Percentiles rank a stretch among this genome's conserved stretches.
Conservation (phyloP, 768 basidiomycete species). For the Atractiella rhizophila region DNA sequence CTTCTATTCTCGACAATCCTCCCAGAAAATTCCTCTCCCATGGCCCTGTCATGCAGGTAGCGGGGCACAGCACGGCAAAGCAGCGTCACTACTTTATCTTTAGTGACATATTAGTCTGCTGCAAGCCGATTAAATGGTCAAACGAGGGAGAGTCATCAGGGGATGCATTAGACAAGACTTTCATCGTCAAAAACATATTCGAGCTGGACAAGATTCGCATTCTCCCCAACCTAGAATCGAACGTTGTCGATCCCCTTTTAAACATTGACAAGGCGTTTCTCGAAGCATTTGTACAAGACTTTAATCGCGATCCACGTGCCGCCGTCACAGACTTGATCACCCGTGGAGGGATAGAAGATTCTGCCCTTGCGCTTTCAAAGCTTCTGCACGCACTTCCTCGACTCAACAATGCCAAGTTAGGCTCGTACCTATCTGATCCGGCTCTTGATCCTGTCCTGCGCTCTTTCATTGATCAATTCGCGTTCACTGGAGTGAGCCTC, state of each 20-base stretch:
- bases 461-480: conserved; percentile 66
- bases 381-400: conserved; percentile 52
- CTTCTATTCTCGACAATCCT: conserved; percentile 51
- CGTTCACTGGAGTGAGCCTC: conserved; percentile 53
- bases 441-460: conserved; percentile 50
- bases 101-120: conserved; percentile 73
- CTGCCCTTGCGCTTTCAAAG: conserved; percentile 45
- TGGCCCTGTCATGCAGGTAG: conserved; percentile 73
- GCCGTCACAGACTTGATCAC: conserved; percentile 48
- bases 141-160: conserved; percentile 28
- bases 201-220: conserved; percentile 29
- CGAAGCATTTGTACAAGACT: too few relatives aligned
- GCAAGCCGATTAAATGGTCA: conserved; percentile 67
- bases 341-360: conserved; percentile 34
- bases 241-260: too few relatives aligned
- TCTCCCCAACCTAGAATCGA: too few relatives aligned
- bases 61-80: conserved; percentile 77
- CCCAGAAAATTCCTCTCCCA: conserved; percentile 63
- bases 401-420: conserved; percentile 54
- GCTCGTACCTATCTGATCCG: conserved; percentile 53
- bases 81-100: conserved; percentile 94
- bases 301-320: conserved; percentile 49
- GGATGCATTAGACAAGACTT: conserved; percentile 39
- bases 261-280: too few relatives aligned
- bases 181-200: conserved; percentile 71